Conservation (phyloP, 2,329 filamentous ascomycete species). For the Septoria linicola region DNA sequence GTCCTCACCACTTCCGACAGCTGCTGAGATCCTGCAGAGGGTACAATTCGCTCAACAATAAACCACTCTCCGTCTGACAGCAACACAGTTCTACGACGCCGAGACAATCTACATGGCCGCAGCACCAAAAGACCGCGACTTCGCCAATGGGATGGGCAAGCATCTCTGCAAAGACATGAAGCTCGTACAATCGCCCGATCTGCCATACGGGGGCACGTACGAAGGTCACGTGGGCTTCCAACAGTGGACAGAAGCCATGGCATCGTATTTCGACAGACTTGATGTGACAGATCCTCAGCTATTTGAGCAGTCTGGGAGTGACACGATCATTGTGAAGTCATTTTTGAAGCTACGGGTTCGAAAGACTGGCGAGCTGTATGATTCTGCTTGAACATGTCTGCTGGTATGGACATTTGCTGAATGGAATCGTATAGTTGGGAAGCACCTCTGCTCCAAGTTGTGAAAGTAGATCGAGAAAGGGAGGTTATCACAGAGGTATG, state of each 20-base stretch:
- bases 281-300: constrained; percentile 37
- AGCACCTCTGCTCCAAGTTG: no score
- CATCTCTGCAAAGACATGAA: constrained; percentile 31
- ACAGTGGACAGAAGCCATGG: constrained; percentile 38
- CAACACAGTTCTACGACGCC: constrained; percentile 37
- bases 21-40: no score
- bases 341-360: constrained; percentile 35
- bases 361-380: constrained; percentile 37
- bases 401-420: no score
- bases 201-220: constrained; percentile 40
- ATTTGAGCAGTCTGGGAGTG: constrained; percentile 34
- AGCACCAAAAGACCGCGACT: constrained; percentile 35
- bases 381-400: constrained; percentile 26
- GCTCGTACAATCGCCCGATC: constrained; percentile 38
- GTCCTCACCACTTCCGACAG: no score
- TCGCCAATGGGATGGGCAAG: constrained; percentile 33
- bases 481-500: constrained; percentile 32
- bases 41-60: no score
- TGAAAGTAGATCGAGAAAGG: constrained; percentile 35
- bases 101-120: constrained; percentile 39
- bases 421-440: no score
- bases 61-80: no score
- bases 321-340: constrained; percentile 34
- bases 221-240: constrained; percentile 36
- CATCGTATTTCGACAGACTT: constrained; percentile 31